These are phyloP conservation scores for Podospora bellae-mahoneyi DNA, from an alignment of 495 filamentous ascomycete genomes.

Conservation along the genomic window DNA sequence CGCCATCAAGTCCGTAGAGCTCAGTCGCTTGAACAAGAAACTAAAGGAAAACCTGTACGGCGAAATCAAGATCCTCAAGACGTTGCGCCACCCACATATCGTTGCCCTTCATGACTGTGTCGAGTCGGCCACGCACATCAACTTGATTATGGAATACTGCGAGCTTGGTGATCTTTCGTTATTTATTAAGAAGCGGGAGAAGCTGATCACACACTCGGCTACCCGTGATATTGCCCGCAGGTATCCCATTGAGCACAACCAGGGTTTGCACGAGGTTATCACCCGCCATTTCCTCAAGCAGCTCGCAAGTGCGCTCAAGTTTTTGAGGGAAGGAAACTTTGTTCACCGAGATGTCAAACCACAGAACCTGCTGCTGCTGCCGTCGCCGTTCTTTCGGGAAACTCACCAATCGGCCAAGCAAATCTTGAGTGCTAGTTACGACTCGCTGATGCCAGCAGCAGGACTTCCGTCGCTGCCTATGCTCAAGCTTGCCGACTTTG, in stretches of 20 bases:
- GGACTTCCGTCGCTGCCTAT: slow-evolving; percentile 87
- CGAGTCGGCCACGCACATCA: slow-evolving; percentile 81
- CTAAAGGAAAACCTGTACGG: slow-evolving; percentile 91
- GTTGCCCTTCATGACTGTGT: slow-evolving; percentile 91
- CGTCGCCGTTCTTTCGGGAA: slow-evolving; percentile 63
- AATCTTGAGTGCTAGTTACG: slow-evolving; percentile 61
- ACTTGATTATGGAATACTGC: slow-evolving; percentile 98
- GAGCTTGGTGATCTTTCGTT: slow-evolving; percentile 87
- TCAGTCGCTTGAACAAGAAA: slow-evolving; percentile 86
- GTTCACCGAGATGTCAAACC: slow-evolving; percentile 98
- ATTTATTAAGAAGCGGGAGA: slow-evolving; percentile 91
- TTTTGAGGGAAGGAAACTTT: slow-evolving; percentile 76
- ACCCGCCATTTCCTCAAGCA: slow-evolving; percentile 95
- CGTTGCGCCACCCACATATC: slow-evolving; percentile 91
- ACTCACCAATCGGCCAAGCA: slow-evolving; percentile 41
- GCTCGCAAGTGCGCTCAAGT: slow-evolving; percentile 86
- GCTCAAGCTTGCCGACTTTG: slow-evolving; percentile 96
- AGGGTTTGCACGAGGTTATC: slow-evolving; percentile 88
- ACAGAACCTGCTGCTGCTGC: slow-evolving; percentile 88
- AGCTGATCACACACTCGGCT: slow-evolving; percentile 66
- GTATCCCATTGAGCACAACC: slow-evolving; percentile 76
- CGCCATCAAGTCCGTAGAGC: slow-evolving; percentile 93
- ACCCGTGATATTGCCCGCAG: slow-evolving; percentile 83
- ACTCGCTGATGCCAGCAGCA: slow-evolving; percentile 72
- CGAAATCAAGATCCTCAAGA: slow-evolving; percentile 91